Percentiles rank a stretch among this genome's conserved stretches.
Evolutionary conservation across 257 asterid species (phyloP).

Genomic region (Striga asiatica): DNA sequence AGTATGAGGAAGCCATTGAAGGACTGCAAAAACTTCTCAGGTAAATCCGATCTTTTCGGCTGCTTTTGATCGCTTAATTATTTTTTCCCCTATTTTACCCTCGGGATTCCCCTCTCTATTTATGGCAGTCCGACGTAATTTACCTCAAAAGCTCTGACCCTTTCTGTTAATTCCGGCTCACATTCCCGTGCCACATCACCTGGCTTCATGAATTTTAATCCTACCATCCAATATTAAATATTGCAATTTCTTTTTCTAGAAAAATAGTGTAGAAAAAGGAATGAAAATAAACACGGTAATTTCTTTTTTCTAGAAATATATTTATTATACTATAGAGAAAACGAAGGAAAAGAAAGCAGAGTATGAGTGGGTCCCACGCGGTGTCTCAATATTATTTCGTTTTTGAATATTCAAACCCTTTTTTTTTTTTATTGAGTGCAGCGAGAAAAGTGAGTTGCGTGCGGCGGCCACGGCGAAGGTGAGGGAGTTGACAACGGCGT

Average conservation of each 20-base stretch:
- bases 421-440: slow-evolving; percentile 6
- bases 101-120: background rate
- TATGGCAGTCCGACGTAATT: background rate
- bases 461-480: slow-evolving; percentile 66
- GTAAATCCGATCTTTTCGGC: background rate
- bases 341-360: no score
- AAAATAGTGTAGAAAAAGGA: no score
- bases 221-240: background rate
- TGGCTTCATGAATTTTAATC: background rate
- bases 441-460: slow-evolving; percentile 54
- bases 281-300: no score
- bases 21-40: slow-evolving; percentile 72
- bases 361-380: background rate
- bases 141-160: background rate
- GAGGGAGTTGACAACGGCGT: slow-evolving; percentile 54
- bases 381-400: background rate
- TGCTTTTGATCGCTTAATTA: background rate
- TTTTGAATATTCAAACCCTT: no score
- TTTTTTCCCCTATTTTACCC: background rate
- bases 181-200: background rate
- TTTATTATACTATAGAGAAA: no score
- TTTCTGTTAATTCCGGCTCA: background rate
- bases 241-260: background rate
- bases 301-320: background rate
- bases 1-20: slow-evolving; percentile 68